These are phyloP conservation scores for Nyssa sinensis DNA, from an alignment of 148 eudicot species.

Conservation along the genomic window DNA sequence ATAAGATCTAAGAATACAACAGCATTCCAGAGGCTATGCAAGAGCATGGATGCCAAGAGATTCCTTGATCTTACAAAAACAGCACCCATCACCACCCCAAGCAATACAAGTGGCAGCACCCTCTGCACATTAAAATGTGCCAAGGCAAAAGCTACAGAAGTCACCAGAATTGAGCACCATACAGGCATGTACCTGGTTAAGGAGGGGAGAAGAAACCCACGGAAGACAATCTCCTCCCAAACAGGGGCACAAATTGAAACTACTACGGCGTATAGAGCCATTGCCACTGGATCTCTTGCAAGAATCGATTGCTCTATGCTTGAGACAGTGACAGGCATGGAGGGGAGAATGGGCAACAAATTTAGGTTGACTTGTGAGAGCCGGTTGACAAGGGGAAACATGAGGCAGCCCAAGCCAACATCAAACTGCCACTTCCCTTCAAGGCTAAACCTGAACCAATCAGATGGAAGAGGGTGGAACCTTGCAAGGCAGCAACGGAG, in stretches of 20 bases:
- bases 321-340: conserved; percentile 59
- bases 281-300: conserved; percentile 68
- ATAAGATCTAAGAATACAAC: conserved; percentile 76
- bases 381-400: conserved; percentile 70
- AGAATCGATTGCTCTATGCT: conserved; percentile 73
- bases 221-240: conserved; percentile 79
- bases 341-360: conserved; percentile 54
- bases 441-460: conserved; percentile 67
- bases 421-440: conserved; percentile 68
- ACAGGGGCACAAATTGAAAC: conserved; percentile 73
- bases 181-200: conserved; percentile 81
- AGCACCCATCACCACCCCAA: conserved; percentile 72
- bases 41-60: conserved; percentile 59
- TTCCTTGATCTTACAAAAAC: conserved; percentile 67
- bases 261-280: conserved; percentile 59
- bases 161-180: conserved; percentile 74
- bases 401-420: conserved; percentile 67
- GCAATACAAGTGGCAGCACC: conserved; percentile 69
- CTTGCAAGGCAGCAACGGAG: conserved; percentile 59
- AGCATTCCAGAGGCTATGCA: conserved; percentile 82
- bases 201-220: conserved; percentile 79
- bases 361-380: conserved; percentile 69
- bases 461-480: conserved; percentile 62
- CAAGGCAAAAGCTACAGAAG: conserved; percentile 67
- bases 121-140: conserved; percentile 84